These are phyloP conservation scores for Avena eriantha DNA, from an alignment of 176 grass and related monocot genomes.

Conservation along the genomic window DNA sequence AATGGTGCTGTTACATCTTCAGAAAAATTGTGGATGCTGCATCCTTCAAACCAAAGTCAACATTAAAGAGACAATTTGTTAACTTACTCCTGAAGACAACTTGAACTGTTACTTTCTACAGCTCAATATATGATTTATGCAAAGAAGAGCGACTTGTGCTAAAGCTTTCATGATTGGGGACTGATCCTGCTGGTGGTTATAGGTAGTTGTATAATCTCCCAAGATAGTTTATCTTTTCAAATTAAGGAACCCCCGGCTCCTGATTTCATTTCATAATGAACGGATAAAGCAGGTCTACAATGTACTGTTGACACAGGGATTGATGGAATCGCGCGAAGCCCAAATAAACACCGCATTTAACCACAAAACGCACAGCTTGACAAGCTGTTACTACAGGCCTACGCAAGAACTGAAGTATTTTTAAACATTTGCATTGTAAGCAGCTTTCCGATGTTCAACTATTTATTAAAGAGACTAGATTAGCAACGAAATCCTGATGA, in stretches of 20 bases:
- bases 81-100: not conserved
- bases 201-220: not conserved
- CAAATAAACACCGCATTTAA: not conserved
- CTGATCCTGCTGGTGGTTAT: not conserved
- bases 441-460: constrained; percentile 61
- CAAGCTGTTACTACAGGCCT: not conserved
- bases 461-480: constrained; percentile 40
- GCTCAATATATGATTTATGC: not conserved
- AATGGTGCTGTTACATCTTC: not conserved
- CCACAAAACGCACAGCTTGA: not conserved
- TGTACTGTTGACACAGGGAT: not conserved
- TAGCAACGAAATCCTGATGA: not conserved
- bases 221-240: too few species aligned
- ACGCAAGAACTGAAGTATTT: not conserved
- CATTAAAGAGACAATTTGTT: not conserved
- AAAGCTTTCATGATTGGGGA: not conserved
- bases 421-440: not conserved
- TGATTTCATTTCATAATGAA: not conserved
- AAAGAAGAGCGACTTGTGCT: not conserved
- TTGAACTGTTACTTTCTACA: not conserved
- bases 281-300: not conserved
- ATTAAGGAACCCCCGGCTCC: not conserved
- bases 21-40: not conserved
- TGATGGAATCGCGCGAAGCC: not conserved
- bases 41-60: not conserved